Evolutionary conservation across 2,329 filamentous ascomycete species (phyloP).

Genomic region (Exophiala xenobiotica): DNA sequence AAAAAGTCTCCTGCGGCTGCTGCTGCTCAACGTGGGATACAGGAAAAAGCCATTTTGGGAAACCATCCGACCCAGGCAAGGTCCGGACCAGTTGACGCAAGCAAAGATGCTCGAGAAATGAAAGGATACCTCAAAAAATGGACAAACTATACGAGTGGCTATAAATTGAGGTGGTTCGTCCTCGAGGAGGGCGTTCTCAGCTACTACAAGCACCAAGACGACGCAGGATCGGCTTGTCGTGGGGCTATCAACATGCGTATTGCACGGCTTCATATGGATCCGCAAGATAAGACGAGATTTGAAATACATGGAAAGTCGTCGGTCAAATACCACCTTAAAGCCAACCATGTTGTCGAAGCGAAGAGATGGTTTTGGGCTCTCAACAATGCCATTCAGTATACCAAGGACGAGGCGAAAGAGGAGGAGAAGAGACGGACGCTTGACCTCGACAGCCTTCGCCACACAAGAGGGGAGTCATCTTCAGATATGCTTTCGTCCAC

Average conservation of each 20-base stretch:
- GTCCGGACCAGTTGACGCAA: conserved; percentile 53
- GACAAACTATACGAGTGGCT: conserved; percentile 98
- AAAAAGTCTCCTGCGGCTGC: conserved; percentile 94
- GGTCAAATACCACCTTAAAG: conserved; percentile 96
- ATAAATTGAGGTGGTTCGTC: conserved; percentile 96
- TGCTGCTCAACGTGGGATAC: conserved; percentile 89
- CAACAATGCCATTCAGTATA: conserved; percentile 98
- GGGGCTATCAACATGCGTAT: conserved; percentile 99
- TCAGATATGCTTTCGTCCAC: conserved; percentile 41
- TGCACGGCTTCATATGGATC: conserved; percentile 89
- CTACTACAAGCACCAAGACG: conserved; percentile 99
- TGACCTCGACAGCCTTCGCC: conserved; percentile 71
- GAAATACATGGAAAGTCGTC: conserved; percentile 98
- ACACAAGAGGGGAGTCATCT: conserved; percentile 70
- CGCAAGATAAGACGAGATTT: conserved; percentile 95
- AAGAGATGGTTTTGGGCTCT: conserved; percentile 99
- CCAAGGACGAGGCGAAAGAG: conserved; percentile 93
- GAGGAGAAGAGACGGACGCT: conserved; percentile 75
- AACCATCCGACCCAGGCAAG: conserved; percentile 53
- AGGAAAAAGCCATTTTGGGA: conserved; percentile 93
- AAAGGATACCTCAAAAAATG: conserved; percentile 99
- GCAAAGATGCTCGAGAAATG: conserved; percentile 91
- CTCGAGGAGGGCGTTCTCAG: conserved; percentile 95
- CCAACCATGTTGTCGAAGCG: conserved; percentile 95
- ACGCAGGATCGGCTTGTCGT: conserved; percentile 91